These are phyloP conservation scores for Boletales sp. DNA, from an alignment of 768 basidiomycete species.

Conservation along the genomic window DNA sequence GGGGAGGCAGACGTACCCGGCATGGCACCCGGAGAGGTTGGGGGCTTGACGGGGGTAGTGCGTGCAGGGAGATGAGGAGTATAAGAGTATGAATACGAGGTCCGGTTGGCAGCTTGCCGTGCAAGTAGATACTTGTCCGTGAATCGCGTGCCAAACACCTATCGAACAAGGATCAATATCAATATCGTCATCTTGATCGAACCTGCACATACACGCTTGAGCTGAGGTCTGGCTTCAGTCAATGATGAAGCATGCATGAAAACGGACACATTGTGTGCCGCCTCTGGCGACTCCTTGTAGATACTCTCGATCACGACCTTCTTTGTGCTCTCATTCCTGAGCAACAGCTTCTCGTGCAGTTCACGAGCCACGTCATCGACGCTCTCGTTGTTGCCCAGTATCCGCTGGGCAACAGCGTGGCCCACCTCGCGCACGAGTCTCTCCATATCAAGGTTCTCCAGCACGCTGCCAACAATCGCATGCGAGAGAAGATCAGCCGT, in stretches of 20 bases:
- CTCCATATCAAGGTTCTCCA: constrained; percentile 99
- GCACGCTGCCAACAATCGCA: constrained; percentile 93
- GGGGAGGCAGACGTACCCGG: constrained; percentile 50
- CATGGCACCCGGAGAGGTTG: constrained; percentile 20
- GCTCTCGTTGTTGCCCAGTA: constrained; percentile 89
- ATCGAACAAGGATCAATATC: constrained; percentile 8
- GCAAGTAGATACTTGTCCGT: constrained; percentile 93
- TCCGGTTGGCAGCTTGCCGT: constrained; percentile 54
- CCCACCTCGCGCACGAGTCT: constrained; percentile 93
- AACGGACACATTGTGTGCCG: constrained; percentile 83
- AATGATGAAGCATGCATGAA: constrained; percentile 74
- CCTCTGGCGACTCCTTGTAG: constrained; percentile 87
- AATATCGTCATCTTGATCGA: background rate
- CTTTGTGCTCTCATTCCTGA: constrained; percentile 96
- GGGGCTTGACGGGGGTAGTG: constrained; percentile 38
- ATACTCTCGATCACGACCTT: constrained; percentile 96
- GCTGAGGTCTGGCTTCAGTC: constrained; percentile 66
- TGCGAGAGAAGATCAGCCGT: constrained; percentile 93
- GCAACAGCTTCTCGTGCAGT: constrained; percentile 83
- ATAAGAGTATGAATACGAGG: constrained; percentile 52
- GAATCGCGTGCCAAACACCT: constrained; percentile 95
- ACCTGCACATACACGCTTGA: constrained; percentile 64
- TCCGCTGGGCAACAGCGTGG: constrained; percentile 85
- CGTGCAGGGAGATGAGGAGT: constrained; percentile 44
- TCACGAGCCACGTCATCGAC: constrained; percentile 96